Evolutionary conservation across 495 filamentous ascomycete genomes (phyloP).

Genomic region (Antarctomyces pellizariae): DNA sequence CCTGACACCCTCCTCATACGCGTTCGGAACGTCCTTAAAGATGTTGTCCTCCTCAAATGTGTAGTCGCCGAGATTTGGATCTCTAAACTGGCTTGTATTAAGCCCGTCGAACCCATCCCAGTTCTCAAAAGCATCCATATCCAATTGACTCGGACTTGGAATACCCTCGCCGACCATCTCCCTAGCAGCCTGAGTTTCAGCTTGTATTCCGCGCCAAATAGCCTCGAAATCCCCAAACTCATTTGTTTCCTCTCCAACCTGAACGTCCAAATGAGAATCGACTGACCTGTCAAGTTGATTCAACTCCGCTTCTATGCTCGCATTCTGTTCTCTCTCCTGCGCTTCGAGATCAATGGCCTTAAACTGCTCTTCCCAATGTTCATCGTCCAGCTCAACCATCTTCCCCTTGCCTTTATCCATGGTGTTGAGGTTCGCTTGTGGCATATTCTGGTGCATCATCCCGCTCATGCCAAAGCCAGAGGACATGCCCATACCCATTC

Average conservation of each 20-base stretch:
- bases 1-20: conserved; percentile 73
- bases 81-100: conserved; percentile 31
- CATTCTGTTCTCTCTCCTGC: conserved; percentile 21
- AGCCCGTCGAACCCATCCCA: conserved; percentile 48
- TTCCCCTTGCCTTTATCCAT: conserved; percentile 70
- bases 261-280: no score
- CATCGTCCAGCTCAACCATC: conserved; percentile 80
- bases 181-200: conserved; percentile 51
- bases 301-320: conserved; percentile 69
- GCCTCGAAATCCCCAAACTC: conserved; percentile 70
- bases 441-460: conserved; percentile 19
- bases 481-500: conserved; percentile 17
- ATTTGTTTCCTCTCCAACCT: conserved; percentile 26
- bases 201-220: conserved; percentile 68
- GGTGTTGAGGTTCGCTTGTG: conserved; percentile 17
- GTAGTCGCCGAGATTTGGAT: conserved; percentile 68
- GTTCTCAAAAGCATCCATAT: conserved; percentile 43
- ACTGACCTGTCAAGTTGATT: conserved; percentile 79
- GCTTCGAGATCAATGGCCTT: conserved; percentile 60
- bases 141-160: no score
- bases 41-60: conserved; percentile 86
- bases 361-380: conserved; percentile 92
- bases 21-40: conserved; percentile 50
- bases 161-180: conserved; percentile 40
- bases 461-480: conserved; percentile 15